Base-by-base conservation (phyloP, 441 rosid genomes). In the Hura crepitans region DNA sequence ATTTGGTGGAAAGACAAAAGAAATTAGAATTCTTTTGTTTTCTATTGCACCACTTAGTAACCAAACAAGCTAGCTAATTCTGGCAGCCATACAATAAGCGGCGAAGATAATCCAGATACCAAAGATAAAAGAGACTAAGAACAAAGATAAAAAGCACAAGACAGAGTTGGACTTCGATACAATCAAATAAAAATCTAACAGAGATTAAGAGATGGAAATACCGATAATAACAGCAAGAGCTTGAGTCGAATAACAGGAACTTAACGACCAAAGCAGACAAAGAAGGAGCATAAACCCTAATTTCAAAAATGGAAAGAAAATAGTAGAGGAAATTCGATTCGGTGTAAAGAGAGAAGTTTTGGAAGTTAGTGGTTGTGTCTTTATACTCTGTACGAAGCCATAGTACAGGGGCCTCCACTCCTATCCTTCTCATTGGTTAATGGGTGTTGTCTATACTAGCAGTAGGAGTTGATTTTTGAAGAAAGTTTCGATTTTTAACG, bases 211-310 rank as follows among this genome's bases (percentile, higher is more conserved):
- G 2, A 6, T 22, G 42, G 42, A 0, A 51, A 43, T 63, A 62
- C 62, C 55, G 6, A 62, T 2, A 2, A 22, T n/a, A 54, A 31
- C n/a, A 54, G 45, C 56, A 54, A 64, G 35, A 47, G 20, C 31
- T 23, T 17, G 66, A 67, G 66, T 51, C 43, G 23, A 65, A 5
- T 15, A 37, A 5, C 8, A 27, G 57, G 57, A 66, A 27, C 51
- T 20, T 53, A 0, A 2, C 30, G 42, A 6, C 17, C 8, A 56
- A 30, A 25, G 13, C 6, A 28, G 4, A 15, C 25, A 18, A 65
- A 45, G 14, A 5, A 23, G 27, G 5, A 23, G 59, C 70, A 49
- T 13, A 62, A 73, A 78, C 85, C 83, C 85, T 79, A 79, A 79
- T 68, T 43, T 25, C 57, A 62, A 50, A 73, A 57, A 50, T 22